Percentiles rank a stretch among this genome's conserved stretches.
phyloP scores from a whole-genome alignment of 2,329 filamentous ascomycete species.

The Epichloe sylvatica region DNA sequence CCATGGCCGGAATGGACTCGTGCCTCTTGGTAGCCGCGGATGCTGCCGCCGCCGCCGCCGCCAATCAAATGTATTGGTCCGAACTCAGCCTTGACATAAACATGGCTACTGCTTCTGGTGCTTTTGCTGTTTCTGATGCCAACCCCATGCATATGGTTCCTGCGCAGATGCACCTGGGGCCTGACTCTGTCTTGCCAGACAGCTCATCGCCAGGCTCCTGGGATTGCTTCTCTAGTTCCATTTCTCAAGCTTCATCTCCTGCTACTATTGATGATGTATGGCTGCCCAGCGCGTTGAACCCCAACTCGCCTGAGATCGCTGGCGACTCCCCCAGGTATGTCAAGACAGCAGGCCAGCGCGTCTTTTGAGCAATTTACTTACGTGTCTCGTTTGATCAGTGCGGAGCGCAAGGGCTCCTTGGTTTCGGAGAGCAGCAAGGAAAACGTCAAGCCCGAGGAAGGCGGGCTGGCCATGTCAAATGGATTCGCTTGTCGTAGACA shows the following conservation, averaged over 20 bases:
- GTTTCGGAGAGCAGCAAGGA: conserved; percentile 16
- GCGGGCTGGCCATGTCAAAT: conserved; percentile 16
- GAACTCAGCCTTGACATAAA: conserved; percentile 32
- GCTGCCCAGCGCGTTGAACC: conserved; percentile 20
- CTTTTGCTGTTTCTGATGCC: conserved; percentile 29
- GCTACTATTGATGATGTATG: conserved; percentile 36
- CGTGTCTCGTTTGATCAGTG: conserved; percentile 15
- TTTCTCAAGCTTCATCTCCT: conserved; percentile 38
- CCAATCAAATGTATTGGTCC: conserved; percentile 37
- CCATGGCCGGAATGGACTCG: conserved; percentile 35
- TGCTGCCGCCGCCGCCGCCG: conserved; percentile 27
- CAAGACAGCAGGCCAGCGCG: conserved; percentile 5
- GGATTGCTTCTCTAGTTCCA: conserved; percentile 38
- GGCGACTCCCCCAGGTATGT: conserved; percentile 44
- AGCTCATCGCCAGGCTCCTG: conserved; percentile 39
- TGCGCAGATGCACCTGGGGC: conserved; percentile 39
- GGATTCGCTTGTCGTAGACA: conserved; percentile 32
- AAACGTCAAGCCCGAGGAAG: conserved; percentile 17
- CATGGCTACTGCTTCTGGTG: conserved; percentile 27
- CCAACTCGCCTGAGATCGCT: conserved; percentile 33
- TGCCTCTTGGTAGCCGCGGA: conserved; percentile 38
- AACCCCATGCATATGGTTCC: conserved; percentile 40
- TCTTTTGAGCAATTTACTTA: conserved; percentile 1
- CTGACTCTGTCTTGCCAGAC: conserved; percentile 33
- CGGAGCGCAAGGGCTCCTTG: conserved; percentile 19